A percentile compares a stretch with the other conserved stretches of the same genome.
Conservation (phyloP, 1,284 basidiomycete genomes). For the Puccinia hordei region DNA sequence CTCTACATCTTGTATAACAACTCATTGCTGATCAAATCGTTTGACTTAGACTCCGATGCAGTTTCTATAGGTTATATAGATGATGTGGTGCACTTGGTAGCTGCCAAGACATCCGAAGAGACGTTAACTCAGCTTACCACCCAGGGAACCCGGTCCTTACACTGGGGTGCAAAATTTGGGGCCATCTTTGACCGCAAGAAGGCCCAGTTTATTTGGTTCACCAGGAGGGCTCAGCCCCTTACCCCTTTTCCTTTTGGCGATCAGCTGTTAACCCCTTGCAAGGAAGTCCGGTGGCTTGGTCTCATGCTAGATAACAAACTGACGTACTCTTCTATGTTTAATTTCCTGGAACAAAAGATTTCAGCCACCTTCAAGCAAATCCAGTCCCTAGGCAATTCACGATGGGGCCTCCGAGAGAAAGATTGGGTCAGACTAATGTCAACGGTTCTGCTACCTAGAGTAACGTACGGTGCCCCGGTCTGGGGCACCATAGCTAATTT, state of each 20-base stretch:
- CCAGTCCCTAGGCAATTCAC: neutral
- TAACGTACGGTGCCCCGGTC: too few relatives aligned
- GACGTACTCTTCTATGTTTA: too few relatives aligned
- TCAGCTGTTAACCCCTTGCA: neutral
- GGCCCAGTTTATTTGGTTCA: too few relatives aligned
- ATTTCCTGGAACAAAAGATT: neutral
- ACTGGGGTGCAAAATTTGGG: conserved; percentile 7
- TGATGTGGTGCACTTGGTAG: too few relatives aligned
- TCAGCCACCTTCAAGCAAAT: neutral
- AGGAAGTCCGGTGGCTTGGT: conserved; percentile 6
- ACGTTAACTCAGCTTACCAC: neutral
- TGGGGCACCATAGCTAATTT: too few relatives aligned
- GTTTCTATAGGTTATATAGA: conserved; percentile 31
- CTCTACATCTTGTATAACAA: conserved; percentile 23
- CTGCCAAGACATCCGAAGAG: neutral
- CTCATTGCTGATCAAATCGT: neutral
- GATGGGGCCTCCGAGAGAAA: neutral
- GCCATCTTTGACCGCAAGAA: too few relatives aligned
- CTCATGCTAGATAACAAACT: neutral
- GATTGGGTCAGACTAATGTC: neutral
- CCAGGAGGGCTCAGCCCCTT: neutral
- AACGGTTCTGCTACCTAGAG: neutral
- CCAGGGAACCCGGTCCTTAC: neutral
- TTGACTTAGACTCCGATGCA: neutral
- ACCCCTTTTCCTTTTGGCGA: neutral